A percentile compares a stretch with the other conserved stretches of the same genome.
Conservation (phyloP, 1,139 yeast species). For the Pichia sp. region DNA sequence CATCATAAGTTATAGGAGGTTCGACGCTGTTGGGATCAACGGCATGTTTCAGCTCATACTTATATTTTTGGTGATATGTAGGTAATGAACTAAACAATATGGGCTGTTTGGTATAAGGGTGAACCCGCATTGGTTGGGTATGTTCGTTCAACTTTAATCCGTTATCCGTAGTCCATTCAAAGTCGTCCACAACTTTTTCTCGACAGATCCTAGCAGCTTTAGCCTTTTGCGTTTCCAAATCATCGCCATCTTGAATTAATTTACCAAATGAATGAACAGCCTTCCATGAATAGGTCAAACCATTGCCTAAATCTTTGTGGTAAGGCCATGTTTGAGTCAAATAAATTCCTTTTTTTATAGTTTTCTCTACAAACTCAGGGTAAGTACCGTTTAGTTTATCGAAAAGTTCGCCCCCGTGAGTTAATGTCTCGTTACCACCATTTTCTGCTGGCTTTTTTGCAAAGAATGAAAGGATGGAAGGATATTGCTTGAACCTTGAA, state of each 20-base stretch:
- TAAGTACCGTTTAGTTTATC: slow-evolving; percentile 15
- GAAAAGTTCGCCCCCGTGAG: slow-evolving; percentile 21
- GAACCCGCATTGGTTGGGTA: slow-evolving; percentile 3
- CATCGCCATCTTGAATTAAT: slow-evolving; percentile 1
- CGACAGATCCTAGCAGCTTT: slow-evolving; percentile 1
- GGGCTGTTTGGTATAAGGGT: neutral
- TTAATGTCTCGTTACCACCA: slow-evolving; percentile 22
- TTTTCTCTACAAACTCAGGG: slow-evolving; percentile 19
- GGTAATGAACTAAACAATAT: slow-evolving; percentile 3
- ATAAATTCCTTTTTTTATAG: slow-evolving; percentile 17
- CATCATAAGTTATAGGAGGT: slow-evolving; percentile 2
- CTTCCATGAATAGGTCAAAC: slow-evolving; percentile 15
- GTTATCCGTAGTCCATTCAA: slow-evolving; percentile 3
- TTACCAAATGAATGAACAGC: slow-evolving; percentile 11
- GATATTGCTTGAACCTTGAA: slow-evolving; percentile 20
- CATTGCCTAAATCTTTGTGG: neutral
- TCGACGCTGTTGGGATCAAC: neutral
- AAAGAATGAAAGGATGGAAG: slow-evolving; percentile 22
- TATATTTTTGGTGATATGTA: slow-evolving; percentile 2
- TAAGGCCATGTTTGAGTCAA: slow-evolving; percentile 19
- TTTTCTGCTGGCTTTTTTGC: slow-evolving; percentile 17
- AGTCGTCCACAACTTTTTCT: slow-evolving; percentile 1
- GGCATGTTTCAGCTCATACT: neutral
- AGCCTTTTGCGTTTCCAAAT: neutral
- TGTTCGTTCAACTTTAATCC: slow-evolving; percentile 5